A percentile compares a stretch with the other conserved stretches of the same genome.
phyloP scores from a whole-genome alignment of 2,329 filamentous ascomycete species.

The Exophiala calicioides region DNA sequence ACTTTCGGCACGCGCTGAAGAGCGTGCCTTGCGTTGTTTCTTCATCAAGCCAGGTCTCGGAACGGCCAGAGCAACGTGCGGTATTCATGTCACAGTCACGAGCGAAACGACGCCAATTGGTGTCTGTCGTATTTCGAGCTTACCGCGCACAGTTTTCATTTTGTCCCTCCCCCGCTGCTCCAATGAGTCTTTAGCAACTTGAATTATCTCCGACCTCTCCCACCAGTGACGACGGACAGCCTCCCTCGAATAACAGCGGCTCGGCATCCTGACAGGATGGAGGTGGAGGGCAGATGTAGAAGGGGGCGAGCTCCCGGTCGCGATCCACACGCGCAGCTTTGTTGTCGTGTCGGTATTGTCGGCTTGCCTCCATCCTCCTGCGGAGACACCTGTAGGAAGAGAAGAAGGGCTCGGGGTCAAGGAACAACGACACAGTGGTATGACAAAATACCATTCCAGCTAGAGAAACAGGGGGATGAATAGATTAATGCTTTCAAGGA shows the following conservation, averaged over 20 bases:
- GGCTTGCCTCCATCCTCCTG: no score
- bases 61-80: no score
- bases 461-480: no score
- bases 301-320: background rate
- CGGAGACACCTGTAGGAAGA: background rate
- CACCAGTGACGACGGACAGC: slow-evolving; percentile 20
- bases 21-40: no score
- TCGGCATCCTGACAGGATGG: slow-evolving; percentile 9
- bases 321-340: no score
- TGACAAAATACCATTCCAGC: no score
- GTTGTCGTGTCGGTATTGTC: no score
- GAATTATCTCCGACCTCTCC: slow-evolving; percentile 19
- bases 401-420: background rate
- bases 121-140: background rate
- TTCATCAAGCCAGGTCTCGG: no score
- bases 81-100: no score
- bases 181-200: slow-evolving; percentile 14
- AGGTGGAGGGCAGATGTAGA: background rate
- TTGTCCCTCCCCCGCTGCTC: slow-evolving; percentile 20
- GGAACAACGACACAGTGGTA: no score
- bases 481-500: no score
- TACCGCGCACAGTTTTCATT: slow-evolving; percentile 12
- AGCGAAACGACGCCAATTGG: background rate
- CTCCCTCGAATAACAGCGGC: slow-evolving; percentile 14
- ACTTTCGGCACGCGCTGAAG: no score